A percentile compares a stretch with the other conserved stretches of the same genome.
phyloP scores from a whole-genome alignment of 2,329 filamentous ascomycete species.

The Calycina marina region DNA sequence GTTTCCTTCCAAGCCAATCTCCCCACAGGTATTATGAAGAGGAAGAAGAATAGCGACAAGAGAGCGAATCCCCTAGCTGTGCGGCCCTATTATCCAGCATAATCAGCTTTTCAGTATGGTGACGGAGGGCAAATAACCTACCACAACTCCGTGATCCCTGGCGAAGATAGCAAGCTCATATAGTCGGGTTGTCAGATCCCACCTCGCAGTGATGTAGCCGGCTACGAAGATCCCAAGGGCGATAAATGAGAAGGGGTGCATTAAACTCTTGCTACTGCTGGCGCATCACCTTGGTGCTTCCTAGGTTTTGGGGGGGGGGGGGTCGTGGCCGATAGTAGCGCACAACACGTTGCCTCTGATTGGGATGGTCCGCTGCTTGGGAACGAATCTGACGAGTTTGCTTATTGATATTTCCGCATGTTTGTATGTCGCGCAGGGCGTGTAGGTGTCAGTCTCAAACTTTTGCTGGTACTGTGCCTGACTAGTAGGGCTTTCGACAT shows the following conservation, averaged over 20 bases:
- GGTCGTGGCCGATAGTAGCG: slow-evolving; percentile 4
- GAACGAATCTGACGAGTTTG: too few species aligned
- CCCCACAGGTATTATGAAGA: slow-evolving; percentile 72
- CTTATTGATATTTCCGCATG: too few species aligned
- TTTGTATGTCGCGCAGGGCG: too few species aligned
- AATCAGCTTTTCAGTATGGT: slow-evolving; percentile 4
- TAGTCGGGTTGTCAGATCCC: slow-evolving; percentile 91
- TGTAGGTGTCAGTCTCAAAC: too few species aligned
- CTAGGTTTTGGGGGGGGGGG: too few species aligned
- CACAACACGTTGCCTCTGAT: too few species aligned
- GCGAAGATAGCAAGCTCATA: slow-evolving; percentile 97
- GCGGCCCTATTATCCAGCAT: slow-evolving; percentile 45
- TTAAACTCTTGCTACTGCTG: slow-evolving; percentile 29
- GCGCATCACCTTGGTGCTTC: slow-evolving; percentile 15
- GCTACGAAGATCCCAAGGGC: slow-evolving; percentile 98
- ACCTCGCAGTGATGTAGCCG: slow-evolving; percentile 97
- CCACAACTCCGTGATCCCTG: slow-evolving; percentile 96
- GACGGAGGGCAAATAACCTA: slow-evolving; percentile 30
- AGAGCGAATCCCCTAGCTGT: slow-evolving; percentile 73
- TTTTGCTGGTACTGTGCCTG: too few species aligned
- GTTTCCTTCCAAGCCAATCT: slow-evolving; percentile 70
- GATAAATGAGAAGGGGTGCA: slow-evolving; percentile 96
- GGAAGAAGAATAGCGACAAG: slow-evolving; percentile 71
- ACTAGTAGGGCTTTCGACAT: too few species aligned
- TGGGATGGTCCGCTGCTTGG: too few species aligned